Conservation (phyloP, 352 stramenopile species). For the Pythium aquatile region DNA sequence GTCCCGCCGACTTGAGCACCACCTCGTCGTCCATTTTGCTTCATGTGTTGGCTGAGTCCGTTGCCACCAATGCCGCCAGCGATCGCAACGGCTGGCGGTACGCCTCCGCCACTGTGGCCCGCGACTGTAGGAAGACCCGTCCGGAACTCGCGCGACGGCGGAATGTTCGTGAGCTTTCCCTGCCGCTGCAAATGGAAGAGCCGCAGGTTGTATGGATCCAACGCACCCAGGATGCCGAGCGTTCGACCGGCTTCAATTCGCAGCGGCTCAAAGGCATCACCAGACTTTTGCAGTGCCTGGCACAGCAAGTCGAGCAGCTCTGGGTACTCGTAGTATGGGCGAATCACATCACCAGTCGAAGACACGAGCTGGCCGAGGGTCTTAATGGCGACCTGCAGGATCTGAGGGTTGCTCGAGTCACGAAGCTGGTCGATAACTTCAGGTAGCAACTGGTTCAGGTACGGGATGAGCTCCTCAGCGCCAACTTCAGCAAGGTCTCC, state of each 20-base stretch:
- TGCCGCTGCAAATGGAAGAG: constrained; percentile 82
- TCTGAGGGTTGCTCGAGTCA: constrained; percentile 82
- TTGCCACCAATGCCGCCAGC: constrained; percentile 19
- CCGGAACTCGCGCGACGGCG: constrained; percentile 69
- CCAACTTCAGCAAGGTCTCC: constrained; percentile 80
- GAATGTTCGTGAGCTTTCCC: constrained; percentile 64
- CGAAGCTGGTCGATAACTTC: constrained; percentile 87
- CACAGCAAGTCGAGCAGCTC: constrained; percentile 80
- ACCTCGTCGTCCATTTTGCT: constrained; percentile 1
- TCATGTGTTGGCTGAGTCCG: constrained; percentile 7
- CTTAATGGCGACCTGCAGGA: constrained; percentile 84
- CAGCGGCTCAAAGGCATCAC: constrained; percentile 71
- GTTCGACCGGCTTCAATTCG: constrained; percentile 80
- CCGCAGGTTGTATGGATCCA: constrained; percentile 85
- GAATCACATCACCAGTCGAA: constrained; percentile 81
- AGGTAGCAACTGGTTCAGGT: constrained; percentile 78
- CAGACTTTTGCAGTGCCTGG: constrained; percentile 76
- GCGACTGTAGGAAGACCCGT: constrained; percentile 35
- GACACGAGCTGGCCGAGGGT: constrained; percentile 81
- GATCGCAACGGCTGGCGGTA: constrained; percentile 17
- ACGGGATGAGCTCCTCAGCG: constrained; percentile 75
- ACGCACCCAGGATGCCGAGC: constrained; percentile 72
- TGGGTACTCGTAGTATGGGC: constrained; percentile 83
- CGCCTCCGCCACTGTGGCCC: constrained; percentile 7
- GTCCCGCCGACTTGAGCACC: constrained; percentile 7